phyloP scores from a whole-genome alignment of 768 basidiomycete species.

The Trametes cubensis region DNA sequence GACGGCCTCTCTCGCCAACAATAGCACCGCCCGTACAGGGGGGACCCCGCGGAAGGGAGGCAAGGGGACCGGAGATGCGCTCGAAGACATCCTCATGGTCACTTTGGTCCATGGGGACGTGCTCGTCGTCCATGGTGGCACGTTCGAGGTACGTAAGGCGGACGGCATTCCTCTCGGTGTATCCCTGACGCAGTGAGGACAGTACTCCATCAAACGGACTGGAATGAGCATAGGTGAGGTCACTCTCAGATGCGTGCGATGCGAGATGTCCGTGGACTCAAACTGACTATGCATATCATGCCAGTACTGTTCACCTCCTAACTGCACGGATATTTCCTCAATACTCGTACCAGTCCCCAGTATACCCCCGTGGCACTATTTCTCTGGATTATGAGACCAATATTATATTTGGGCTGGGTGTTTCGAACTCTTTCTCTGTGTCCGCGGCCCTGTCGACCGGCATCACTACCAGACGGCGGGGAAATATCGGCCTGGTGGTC shows the following conservation, averaged over 20 bases:
- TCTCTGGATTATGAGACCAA: too few species aligned
- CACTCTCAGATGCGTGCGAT: too few species aligned
- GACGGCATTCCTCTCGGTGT: not conserved
- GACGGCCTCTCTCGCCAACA: not conserved
- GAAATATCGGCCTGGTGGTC: slow-evolving; percentile 52
- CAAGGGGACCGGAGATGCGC: not conserved
- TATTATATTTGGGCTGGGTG: too few species aligned
- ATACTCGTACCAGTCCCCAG: too few species aligned
- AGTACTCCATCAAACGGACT: slow-evolving; percentile 29
- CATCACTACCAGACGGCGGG: not conserved
- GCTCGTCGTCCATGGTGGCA: slow-evolving; percentile 40
- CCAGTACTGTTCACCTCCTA: too few species aligned
- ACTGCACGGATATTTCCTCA: too few species aligned
- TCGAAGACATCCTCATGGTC: slow-evolving; percentile 24
- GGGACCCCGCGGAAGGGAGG: not conserved
- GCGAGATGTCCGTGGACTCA: too few species aligned
- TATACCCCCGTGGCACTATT: too few species aligned
- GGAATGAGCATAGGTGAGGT: slow-evolving; percentile 32
- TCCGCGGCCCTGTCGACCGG: too few species aligned
- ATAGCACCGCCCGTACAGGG: not conserved
- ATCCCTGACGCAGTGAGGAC: not conserved
- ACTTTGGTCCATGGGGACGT: slow-evolving; percentile 46
- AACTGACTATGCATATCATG: too few species aligned
- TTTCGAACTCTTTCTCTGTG: too few species aligned
- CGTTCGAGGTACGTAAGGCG: slow-evolving; percentile 43